These are phyloP conservation scores for Acanthamoeba healyi DNA, from an alignment of 208 protist genomes.

Conservation along the genomic window DNA sequence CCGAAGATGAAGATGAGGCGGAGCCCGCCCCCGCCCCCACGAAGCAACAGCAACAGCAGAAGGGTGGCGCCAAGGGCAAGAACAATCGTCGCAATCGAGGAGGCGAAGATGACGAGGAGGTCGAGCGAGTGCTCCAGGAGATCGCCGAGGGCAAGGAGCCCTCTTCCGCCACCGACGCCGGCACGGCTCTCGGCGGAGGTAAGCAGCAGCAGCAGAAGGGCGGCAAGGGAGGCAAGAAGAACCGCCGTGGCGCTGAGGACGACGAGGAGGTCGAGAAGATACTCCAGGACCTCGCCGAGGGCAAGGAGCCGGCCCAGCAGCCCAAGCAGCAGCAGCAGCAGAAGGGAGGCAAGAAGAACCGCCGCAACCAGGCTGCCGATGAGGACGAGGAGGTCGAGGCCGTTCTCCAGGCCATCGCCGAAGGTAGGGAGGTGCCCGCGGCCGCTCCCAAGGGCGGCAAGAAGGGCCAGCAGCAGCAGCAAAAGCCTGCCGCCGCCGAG, in stretches of 20 bases:
- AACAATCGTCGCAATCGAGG: not conserved
- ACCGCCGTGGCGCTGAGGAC: slow-evolving; percentile 20
- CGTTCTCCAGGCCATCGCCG: slow-evolving; percentile 24
- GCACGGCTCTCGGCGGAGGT: not conserved
- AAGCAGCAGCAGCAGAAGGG: slow-evolving; percentile 16
- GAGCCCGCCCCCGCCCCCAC: too few species aligned
- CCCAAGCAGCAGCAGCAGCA: not conserved
- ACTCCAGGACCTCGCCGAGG: slow-evolving; percentile 46
- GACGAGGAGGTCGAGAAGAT: slow-evolving; percentile 61
- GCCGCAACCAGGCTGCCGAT: not conserved
- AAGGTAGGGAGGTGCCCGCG: not conserved
- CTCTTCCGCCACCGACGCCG: not conserved
- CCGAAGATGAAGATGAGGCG: slow-evolving; percentile 35
- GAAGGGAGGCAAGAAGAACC: slow-evolving; percentile 21
- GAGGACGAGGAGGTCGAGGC: slow-evolving; percentile 12
- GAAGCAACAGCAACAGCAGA: not conserved
- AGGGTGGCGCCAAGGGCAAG: not conserved
- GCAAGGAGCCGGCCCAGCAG: not conserved
- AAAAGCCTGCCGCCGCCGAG: not conserved
- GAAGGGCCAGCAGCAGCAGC: slow-evolving; percentile 55
- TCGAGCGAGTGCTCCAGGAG: slow-evolving; percentile 55
- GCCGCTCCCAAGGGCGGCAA: slow-evolving; percentile 28
- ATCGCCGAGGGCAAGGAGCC: not conserved
- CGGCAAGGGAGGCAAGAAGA: slow-evolving; percentile 48
- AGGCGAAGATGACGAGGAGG: slow-evolving; percentile 53